phyloP scores from a whole-genome alignment of 2,329 filamentous ascomycete species.

The Orbilia ellipsospora region DNA sequence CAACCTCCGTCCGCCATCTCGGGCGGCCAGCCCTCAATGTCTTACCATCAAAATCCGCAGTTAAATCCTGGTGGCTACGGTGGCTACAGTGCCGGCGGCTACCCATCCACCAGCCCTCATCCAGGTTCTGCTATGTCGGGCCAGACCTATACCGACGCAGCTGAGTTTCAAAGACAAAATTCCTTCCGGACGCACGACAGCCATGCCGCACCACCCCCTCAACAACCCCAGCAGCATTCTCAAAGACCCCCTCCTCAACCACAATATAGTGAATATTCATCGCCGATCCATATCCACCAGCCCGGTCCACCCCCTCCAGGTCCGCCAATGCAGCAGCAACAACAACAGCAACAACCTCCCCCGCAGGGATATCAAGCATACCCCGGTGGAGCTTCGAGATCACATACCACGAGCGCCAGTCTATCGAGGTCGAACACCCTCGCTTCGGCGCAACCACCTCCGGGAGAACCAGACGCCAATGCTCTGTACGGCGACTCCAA shows the following conservation, averaged over 20 bases:
- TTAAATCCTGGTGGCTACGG: constrained; percentile 40
- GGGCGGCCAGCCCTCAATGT: constrained; percentile 43
- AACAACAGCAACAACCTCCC: too few species aligned
- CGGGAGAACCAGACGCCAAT: constrained; percentile 46
- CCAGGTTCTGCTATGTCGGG: constrained; percentile 35
- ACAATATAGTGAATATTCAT: constrained; percentile 46
- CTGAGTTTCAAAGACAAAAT: constrained; percentile 50
- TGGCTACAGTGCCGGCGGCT: constrained; percentile 28
- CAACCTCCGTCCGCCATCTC: constrained; percentile 42
- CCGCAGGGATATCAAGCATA: constrained; percentile 50
- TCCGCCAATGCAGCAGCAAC: constrained; percentile 32
- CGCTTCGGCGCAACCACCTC: constrained; percentile 38
- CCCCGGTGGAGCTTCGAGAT: constrained; percentile 46
- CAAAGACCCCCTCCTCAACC: constrained; percentile 46
- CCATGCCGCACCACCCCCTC: constrained; percentile 31
- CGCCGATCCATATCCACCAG: constrained; percentile 51
- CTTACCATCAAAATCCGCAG: constrained; percentile 52
- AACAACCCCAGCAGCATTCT: constrained; percentile 37
- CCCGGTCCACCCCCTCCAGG: constrained; percentile 29
- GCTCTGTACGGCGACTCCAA: constrained; percentile 46
- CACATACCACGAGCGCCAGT: constrained; percentile 37
- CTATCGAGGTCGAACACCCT: constrained; percentile 52
- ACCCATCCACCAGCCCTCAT: constrained; percentile 44
- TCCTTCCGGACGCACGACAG: constrained; percentile 43
- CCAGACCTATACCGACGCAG: constrained; percentile 30